These are phyloP conservation scores for Chionographis japonica DNA, from an alignment of 106 monocot genomes.

Conservation along the genomic window DNA sequence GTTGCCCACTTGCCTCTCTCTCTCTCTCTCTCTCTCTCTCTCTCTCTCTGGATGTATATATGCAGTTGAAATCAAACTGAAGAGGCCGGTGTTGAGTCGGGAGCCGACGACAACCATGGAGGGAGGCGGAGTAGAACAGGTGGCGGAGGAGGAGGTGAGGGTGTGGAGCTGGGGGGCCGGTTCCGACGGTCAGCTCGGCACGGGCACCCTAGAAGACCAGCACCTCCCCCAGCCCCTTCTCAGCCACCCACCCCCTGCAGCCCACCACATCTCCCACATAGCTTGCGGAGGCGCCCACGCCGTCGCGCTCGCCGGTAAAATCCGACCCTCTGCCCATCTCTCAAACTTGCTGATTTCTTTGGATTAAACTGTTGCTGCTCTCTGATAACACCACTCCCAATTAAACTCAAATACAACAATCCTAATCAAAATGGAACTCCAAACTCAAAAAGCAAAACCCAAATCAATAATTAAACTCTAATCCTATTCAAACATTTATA, in stretches of 20 bases:
- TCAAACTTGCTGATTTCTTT: neutral
- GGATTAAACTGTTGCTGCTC: neutral
- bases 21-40: too few relatives aligned
- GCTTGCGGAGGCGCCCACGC: conserved; percentile 85
- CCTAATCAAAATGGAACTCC: too few relatives aligned
- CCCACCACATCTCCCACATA: conserved; percentile 32
- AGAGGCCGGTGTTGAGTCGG: too few relatives aligned
- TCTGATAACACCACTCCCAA: too few relatives aligned
- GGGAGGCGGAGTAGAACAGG: conserved; percentile 10
- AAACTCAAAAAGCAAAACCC: too few relatives aligned
- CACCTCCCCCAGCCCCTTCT: conserved; percentile 43
- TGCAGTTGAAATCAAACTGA: too few relatives aligned
- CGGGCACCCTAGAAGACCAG: conserved; percentile 40
- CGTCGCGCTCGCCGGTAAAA: conserved; percentile 59
- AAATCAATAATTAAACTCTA: too few relatives aligned
- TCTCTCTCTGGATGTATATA: too few relatives aligned
- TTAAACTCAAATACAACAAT: too few relatives aligned
- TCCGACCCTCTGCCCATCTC: neutral
- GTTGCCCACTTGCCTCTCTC: too few relatives aligned
- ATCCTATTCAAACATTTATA: too few relatives aligned
- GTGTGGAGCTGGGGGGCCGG: conserved; percentile 87
- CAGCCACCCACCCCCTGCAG: neutral
- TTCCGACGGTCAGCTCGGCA: conserved; percentile 78
- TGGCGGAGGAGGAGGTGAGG: conserved; percentile 11
- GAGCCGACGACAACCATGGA: too few relatives aligned